Evolutionary conservation across 768 basidiomycete genomes (phyloP), one percentile per base, ranked within the genome.

Genomic region (Collybiopsis luxurians): DNA sequence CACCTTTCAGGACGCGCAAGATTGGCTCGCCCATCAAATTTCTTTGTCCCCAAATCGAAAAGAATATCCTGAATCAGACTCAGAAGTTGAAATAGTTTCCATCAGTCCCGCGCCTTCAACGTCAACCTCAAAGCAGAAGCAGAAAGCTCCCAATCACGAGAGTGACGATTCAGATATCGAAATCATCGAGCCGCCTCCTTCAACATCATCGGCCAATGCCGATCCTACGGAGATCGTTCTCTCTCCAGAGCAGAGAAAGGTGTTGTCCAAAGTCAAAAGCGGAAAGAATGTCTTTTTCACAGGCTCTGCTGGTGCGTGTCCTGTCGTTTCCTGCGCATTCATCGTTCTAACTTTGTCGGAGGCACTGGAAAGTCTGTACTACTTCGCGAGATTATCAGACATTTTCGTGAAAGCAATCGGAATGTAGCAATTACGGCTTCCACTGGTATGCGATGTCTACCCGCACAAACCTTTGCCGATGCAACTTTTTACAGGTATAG

Each of bases 361-460:
- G 85, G 85, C 24, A 93, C 92, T 1, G 92, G 92, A 24, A 95
- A 95, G 70, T 93, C 92, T 0, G 86, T 93, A 6, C 72, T 93
- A 0, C 73, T 95, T 15, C 78, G 88, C 2, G 84, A 86, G 64
- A 90, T 95, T 57, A 92, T 95, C 58, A 61, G 71, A 24, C 63
- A 64, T 30, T 75, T 77, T 43, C 75, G 78, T 31, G 71, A 71
- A 43, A 74, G 65, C 61, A 74, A 59, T 59, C 61, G 66, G 3
- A 59, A 62, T 0, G 72, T 92, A n/a, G 90, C 81, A 6, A 83
- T 94, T 53, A 93, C 92, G 0, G 92, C 92, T 3, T 86, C 86
- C 9, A 89, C 87, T 1, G 87, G 50, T 51, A 21, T 36, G 50
- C 15, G 23, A 13, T 9, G 6, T 17, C 31, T n/a, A 30, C 19